These are phyloP conservation scores for Xylariaceae sp. DNA, from an alignment of 2,329 filamentous ascomycete species.

Conservation along the genomic window DNA sequence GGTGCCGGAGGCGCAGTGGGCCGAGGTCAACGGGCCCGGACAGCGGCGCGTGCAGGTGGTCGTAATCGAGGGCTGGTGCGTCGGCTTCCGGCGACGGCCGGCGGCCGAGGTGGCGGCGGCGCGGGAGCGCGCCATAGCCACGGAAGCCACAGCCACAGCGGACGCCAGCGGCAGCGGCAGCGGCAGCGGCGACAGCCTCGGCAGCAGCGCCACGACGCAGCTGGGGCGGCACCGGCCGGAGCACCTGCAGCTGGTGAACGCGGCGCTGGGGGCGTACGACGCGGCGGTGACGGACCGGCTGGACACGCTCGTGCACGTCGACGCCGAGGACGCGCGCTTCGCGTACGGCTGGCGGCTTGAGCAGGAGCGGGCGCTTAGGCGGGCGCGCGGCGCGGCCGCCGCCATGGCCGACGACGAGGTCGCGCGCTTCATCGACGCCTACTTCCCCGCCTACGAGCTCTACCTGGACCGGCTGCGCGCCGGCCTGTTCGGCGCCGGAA, in stretches of 20 bases:
- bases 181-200: no score
- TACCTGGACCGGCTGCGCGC: constrained; percentile 52
- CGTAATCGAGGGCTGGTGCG: constrained; percentile 85
- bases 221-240: no score
- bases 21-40: constrained; percentile 43
- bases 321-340: constrained; percentile 64
- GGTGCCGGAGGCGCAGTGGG: constrained; percentile 54
- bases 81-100: constrained; percentile 80
- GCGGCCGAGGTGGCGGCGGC: constrained; percentile 46
- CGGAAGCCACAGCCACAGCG: constrained; percentile 39
- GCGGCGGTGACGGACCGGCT: constrained; percentile 38
- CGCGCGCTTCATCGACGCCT: constrained; percentile 60
- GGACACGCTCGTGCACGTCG: constrained; percentile 50
- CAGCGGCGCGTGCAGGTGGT: constrained; percentile 53
- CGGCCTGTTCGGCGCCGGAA: constrained; percentile 44
- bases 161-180: constrained; percentile 35
- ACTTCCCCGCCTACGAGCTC: constrained; percentile 67
- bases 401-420: constrained; percentile 84
- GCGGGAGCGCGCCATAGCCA: constrained; percentile 43
- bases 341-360: constrained; percentile 81
- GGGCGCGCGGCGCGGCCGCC: constrained; percentile 55
- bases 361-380: constrained; percentile 67
- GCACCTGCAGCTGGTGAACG: constrained; percentile 44
- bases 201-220: no score
- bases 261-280: constrained; percentile 39